phyloP scores from a whole-genome alignment of 2,329 filamentous ascomycete species.

The Calcarisporium arbuscula region DNA sequence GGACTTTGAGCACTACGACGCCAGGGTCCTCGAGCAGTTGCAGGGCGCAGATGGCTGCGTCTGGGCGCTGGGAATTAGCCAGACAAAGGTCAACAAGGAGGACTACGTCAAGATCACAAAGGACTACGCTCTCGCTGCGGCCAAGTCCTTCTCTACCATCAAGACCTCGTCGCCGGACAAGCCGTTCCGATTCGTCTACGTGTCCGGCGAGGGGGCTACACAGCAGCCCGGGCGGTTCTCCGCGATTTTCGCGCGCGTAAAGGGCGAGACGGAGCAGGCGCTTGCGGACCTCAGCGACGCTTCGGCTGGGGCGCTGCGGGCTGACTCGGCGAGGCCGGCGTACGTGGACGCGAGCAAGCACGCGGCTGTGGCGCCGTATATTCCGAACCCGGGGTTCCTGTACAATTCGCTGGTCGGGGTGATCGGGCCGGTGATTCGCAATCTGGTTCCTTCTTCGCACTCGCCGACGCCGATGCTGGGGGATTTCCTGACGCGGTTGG shows the following conservation, averaged over 20 bases:
- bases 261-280: conserved; percentile 58
- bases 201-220: conserved; percentile 60
- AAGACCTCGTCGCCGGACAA: conserved; percentile 21
- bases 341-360: conserved; percentile 48
- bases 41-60: conserved; percentile 61
- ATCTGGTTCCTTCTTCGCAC: conserved; percentile 14
- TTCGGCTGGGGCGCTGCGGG: conserved; percentile 38
- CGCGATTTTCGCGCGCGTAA: conserved; percentile 54
- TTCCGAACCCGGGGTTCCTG: conserved; percentile 23
- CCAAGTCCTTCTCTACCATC: conserved; percentile 49
- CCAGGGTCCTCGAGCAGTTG: conserved; percentile 50
- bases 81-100: conserved; percentile 53
- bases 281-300: conserved; percentile 46
- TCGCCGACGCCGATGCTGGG: conserved; percentile 41
- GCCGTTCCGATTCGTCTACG: conserved; percentile 64
- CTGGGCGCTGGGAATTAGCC: conserved; percentile 66
- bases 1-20: conserved; percentile 57
- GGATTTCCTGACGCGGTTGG: conserved; percentile 36
- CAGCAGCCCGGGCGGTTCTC: conserved; percentile 49
- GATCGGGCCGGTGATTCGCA: conserved; percentile 20
- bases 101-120: conserved; percentile 65
- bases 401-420: conserved; percentile 8
- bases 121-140: conserved; percentile 58
- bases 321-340: conserved; percentile 52
- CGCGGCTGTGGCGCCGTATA: conserved; percentile 32